These are phyloP conservation scores for Aspergillus biplanus DNA, from an alignment of 495 filamentous ascomycete genomes.

Conservation along the genomic window DNA sequence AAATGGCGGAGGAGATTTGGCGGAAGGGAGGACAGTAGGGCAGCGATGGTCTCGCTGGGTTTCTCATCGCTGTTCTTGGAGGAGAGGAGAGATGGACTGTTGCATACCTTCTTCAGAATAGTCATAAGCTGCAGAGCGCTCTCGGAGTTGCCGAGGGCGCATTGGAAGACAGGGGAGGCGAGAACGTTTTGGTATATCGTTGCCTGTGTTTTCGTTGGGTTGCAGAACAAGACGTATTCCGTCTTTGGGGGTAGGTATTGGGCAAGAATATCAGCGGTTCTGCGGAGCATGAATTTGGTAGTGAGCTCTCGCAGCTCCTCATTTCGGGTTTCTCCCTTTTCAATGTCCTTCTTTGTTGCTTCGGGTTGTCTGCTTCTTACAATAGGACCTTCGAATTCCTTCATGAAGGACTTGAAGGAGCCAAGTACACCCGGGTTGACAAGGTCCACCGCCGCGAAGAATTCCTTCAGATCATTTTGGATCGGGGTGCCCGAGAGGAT, in stretches of 20 bases:
- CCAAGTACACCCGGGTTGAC: slow-evolving; percentile 78
- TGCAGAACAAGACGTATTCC: slow-evolving; percentile 78
- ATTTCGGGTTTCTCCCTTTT: slow-evolving; percentile 71
- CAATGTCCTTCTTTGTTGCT: slow-evolving; percentile 65
- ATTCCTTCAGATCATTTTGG: slow-evolving; percentile 80
- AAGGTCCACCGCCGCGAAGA: slow-evolving; percentile 78
- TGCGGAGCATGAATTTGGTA: slow-evolving; percentile 72
- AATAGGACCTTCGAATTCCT: slow-evolving; percentile 75
- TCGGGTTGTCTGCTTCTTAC: slow-evolving; percentile 73
- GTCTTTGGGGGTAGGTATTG: slow-evolving; percentile 78
- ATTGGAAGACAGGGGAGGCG: slow-evolving; percentile 68
- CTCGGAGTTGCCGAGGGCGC: slow-evolving; percentile 66
- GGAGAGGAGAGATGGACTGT: slow-evolving; percentile 70
- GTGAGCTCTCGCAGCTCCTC: slow-evolving; percentile 72
- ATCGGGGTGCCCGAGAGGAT: slow-evolving; percentile 80
- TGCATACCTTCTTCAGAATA: slow-evolving; percentile 81
- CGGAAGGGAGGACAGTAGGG: slow-evolving; percentile 62
- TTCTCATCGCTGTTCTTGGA: slow-evolving; percentile 42
- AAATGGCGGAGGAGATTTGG: slow-evolving; percentile 59
- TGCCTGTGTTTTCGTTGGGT: slow-evolving; percentile 69
- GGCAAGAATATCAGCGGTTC: slow-evolving; percentile 74
- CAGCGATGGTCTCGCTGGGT: slow-evolving; percentile 43
- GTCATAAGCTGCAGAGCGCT: slow-evolving; percentile 77
- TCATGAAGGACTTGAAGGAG: slow-evolving; percentile 68
- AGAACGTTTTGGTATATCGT: slow-evolving; percentile 71